Evolutionary conservation across 2,329 filamentous ascomycete genomes (phyloP), one percentile per base, ranked within the genome.

Genomic region (Amauroascus niger): DNA sequence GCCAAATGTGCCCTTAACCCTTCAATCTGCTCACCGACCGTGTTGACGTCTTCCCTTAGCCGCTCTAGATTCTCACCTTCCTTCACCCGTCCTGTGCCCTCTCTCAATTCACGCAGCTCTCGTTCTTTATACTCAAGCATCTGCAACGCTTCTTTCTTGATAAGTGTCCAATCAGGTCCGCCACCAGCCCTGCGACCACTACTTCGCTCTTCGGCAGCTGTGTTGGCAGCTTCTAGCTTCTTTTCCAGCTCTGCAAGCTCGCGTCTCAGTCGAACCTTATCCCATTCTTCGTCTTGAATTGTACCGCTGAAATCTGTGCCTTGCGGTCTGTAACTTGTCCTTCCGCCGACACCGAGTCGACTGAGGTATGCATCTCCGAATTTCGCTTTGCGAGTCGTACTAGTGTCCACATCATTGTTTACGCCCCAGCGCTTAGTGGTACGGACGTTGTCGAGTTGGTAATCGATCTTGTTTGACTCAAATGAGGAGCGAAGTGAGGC

Each of bases 301-400:
- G 87, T 86, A 35, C 80, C 78, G 55, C 83, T 86, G 68, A 97
- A 97, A 73, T 98, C 90, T 1, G 93, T 98, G 24, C 93, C 93
- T 39, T 84, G 76, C 7, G 86, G 81, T 65, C 87, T 84, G 72
- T 93, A 91, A 55, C 80, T 84, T 61, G 84, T 83, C 64, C 90
- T 86, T 50, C 82, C 81, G 18, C 82, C 81, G 5, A 83, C 77
- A 6, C 93, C 93, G 37, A 98, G 78, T 11, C 93, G 84, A 57
- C 87, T 94, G 54, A 98, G 80, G 71, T 97, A 98, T 59, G 95
- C 87, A 69, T 98, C 93, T 60, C 93, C 93, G 66, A 98, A 98
- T 73, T 95, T 96, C 62, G 89, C 86, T 74, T 98, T 98, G 65
- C 87, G 86, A 55, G 91, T 90, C 0, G 88, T 93, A 33, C 80